Evolutionary conservation across 208 protist species (phyloP), one percentile per base, ranked within the genome.

Genomic region (Trichomonas vaginalis): DNA sequence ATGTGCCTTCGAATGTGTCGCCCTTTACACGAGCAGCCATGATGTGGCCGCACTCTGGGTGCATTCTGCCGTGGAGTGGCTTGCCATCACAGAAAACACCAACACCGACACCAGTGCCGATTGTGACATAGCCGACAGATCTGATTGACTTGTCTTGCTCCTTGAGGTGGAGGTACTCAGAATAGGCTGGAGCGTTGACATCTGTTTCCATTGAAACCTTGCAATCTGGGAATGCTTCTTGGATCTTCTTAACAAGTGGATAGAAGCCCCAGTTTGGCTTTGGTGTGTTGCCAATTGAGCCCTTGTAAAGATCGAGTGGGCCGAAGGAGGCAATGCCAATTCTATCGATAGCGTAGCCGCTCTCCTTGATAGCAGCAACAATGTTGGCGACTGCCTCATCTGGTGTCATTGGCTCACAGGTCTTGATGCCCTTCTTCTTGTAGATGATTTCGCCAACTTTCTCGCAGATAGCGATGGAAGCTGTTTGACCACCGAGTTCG

Each of bases 101-200:
- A 49, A 98, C 96, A n/a, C 97, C 97, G 17, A 98, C 96, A 95
- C 97, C 97, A 21, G 97, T 98, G 27, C 97, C 97, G 4, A 98
- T 97, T 0, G 97, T 98, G 42, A 98, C 96, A 49, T 98, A 98
- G 0, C 95, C 96, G 49, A 96, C 96, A 32, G 96, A 97, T 51
- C 62, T 96, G n/a, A 97, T 14, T 32, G 90, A n/a, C n/a, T 37
- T 51, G 0, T 61, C 45, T 14, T 45, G 2, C 21, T 79, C 95
- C n/a, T 51, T 14, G 27, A 92, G 86, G 14, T 42, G 40, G 10
- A 92, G n/a, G n/a, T 51, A 92, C 45, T 92, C 86, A 45, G 86
- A 92, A 39, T 92, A 92, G 15, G 86, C 86, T 92, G 86, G 86
- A 45, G 86, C 86, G 45, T 92, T 92, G n/a, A 92, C 86, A 92